These are phyloP conservation scores for Vishniacozyma victoriae DNA, from an alignment of 768 basidiomycete species.

Conservation along the genomic window DNA sequence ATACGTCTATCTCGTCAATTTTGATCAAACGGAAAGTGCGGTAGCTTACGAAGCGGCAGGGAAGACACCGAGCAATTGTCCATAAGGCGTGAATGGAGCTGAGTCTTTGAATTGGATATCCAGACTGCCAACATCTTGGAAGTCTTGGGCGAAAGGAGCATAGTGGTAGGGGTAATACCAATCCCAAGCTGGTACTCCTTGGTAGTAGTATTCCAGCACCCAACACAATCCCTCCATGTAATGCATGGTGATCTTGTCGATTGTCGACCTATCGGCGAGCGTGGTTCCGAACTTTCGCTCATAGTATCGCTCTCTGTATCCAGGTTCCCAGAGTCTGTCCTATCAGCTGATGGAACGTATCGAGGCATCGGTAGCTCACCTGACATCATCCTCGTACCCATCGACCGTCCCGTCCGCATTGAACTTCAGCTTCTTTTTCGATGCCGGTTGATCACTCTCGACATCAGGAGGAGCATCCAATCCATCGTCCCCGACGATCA, in stretches of 20 bases:
- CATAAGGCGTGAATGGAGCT: slow-evolving; percentile 90
- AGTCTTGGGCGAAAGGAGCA: slow-evolving; percentile 95
- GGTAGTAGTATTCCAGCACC: slow-evolving; percentile 97
- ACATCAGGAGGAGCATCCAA: slow-evolving; percentile 39
- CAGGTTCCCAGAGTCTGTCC: slow-evolving; percentile 90
- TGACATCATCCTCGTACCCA: slow-evolving; percentile 78
- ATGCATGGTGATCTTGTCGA: slow-evolving; percentile 64
- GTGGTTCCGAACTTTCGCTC: slow-evolving; percentile 81
- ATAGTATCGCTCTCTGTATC: slow-evolving; percentile 93
- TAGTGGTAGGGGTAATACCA: slow-evolving; percentile 99
- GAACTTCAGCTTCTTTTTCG: slow-evolving; percentile 62
- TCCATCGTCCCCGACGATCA: slow-evolving; percentile 37
- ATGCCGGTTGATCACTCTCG: slow-evolving; percentile 45
- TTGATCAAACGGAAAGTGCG: too few species aligned
- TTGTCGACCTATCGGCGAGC: slow-evolving; percentile 63
- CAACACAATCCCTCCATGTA: slow-evolving; percentile 93
- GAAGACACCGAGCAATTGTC: slow-evolving; percentile 97
- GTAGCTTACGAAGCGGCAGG: slow-evolving; percentile 66
- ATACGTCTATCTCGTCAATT: slow-evolving; percentile 59
- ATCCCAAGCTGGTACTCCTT: slow-evolving; percentile 92
- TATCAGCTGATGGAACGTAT: not conserved
- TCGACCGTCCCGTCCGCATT: slow-evolving; percentile 89
- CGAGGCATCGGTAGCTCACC: slow-evolving; percentile 53
- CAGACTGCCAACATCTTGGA: slow-evolving; percentile 70
- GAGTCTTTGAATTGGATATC: slow-evolving; percentile 72